Evolutionary conservation across 139 green algal species (phyloP), one percentile per base, ranked within the genome.

Genomic region (Auxenochlorella pyrenoidosa): DNA sequence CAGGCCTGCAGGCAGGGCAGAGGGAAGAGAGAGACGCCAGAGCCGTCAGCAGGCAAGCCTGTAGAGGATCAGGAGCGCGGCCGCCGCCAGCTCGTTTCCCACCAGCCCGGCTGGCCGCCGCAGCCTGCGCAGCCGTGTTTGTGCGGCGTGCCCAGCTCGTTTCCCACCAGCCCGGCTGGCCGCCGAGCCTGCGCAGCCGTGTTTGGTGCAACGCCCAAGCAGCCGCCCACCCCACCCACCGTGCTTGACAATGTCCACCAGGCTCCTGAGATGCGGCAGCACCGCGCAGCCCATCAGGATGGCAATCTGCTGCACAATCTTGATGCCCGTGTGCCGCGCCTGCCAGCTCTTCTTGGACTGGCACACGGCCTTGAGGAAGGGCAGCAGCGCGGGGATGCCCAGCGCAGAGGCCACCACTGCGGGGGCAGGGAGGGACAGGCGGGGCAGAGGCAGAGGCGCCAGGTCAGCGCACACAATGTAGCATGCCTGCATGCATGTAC

Each of bases 331-430:
- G 90, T 99, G 97, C 36, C 97, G 92, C 75, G 97, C 97, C 88
- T 99, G 96, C 96, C 97, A 99, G 38, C 88, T 95, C 94, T 99
- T 99, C 91, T 99, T 99, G 78, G 90, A 96, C 91, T 97, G 91
- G 89, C 98, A 99, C 82, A 99, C 98, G 44, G 98, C 98, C 92
- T 99, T 99, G 32, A 99, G 93, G 94, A 99, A 99, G 70, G 97
- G 98, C 86, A 99, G 92, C 88, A 99, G 92, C 36, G 96, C 95
- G 16, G 97, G 97, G 86, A 99, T 99, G 89, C 98, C 98, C 75
- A 99, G 93, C 26, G 97, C 97, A 58, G 80, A 85, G 2, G 80
- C 80, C 26, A 85, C 80, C 16, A 85, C 80, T 85, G 80, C 63
- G 22, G 30, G 34, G 30, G 34, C 34, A 30, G 70, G 36, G 34